Percentiles rank a stretch among this genome's conserved stretches.
phyloP scores from a whole-genome alignment of 164 flowering plant species.

The Berberis vulgaris region DNA sequence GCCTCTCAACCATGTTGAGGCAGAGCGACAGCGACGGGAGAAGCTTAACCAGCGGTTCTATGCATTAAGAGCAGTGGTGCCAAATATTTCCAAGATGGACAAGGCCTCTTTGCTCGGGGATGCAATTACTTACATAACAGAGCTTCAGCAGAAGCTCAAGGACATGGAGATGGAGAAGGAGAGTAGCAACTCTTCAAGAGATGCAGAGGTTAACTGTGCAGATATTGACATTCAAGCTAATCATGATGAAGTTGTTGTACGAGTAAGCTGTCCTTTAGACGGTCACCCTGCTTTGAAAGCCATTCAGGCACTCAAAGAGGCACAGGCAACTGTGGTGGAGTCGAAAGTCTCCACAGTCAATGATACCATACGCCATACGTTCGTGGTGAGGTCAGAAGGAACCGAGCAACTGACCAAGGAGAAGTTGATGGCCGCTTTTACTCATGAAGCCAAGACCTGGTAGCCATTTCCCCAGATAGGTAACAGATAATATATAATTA shows the following conservation, averaged over 20 bases:
- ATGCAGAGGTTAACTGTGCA: constrained; percentile 22
- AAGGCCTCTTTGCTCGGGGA: constrained; percentile 51
- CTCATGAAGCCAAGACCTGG: constrained; percentile 30
- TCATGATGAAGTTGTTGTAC: constrained; percentile 54
- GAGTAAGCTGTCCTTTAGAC: constrained; percentile 60
- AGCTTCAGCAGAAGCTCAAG: constrained; percentile 37
- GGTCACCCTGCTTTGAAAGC: constrained; percentile 67
- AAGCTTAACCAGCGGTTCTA: constrained; percentile 50
- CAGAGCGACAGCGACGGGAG: constrained; percentile 46
- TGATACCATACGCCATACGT: constrained; percentile 72
- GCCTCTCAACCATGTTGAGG: constrained; percentile 91
- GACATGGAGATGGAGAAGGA: constrained; percentile 48
- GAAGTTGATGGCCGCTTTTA: constrained; percentile 57
- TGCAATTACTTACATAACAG: constrained; percentile 44
- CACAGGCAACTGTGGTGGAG: constrained; percentile 52
- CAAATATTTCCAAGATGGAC: constrained; percentile 55
- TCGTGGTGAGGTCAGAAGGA: constrained; percentile 64
- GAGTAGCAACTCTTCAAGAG: constrained; percentile 33
- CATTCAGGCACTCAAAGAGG: constrained; percentile 61
- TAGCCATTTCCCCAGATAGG: constrained; percentile 12
- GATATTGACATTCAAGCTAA: constrained; percentile 50
- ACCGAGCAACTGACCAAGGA: constrained; percentile 69
- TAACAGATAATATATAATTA: neutral
- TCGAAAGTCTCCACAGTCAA: constrained; percentile 48
- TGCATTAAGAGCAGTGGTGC: constrained; percentile 48